Base-by-base conservation (phyloP, 2,329 filamentous ascomycete species). In the Penicillium freii region DNA sequence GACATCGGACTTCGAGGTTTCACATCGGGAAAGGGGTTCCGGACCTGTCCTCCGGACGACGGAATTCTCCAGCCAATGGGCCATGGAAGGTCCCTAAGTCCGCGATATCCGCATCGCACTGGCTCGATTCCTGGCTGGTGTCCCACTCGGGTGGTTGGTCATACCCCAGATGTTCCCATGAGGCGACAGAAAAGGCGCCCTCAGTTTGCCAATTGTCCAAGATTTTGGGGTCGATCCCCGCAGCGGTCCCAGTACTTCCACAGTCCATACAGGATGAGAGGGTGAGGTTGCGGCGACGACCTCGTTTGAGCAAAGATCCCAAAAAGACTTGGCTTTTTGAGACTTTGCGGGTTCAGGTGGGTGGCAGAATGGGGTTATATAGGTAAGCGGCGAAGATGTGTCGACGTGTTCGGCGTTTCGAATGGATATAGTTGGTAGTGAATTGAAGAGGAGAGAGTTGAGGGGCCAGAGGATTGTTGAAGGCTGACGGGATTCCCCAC, bases 201-300 rank as follows among this genome's bases (percentile, higher is more conserved):
- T 73, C 70, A n/a, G 71, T 68, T 68, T 75, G 72, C 72, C 73
- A 76, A 53, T 70, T 71, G 59, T 73, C 72, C 54, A 76, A 66
- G 45, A 75, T 74, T 64, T 75, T 75, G 70, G 73, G 71, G 72
- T 76, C 73, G 51, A 75, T 72, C 68, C 73, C 73, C 73, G 73
- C 68, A 69, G 70, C 68, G 55, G 69, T 69, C 52, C 67, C 69
- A 64, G 71, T 60, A 64, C 62, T 72, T 69, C 66, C 69, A 66
- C 67, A 67, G 71, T 75, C 73, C 73, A 75, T 75, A 70, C 71
- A 73, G 65, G 58, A 44, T 61, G 59, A 39, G 54, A 56, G 55
- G 42, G 61, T 31, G 45, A 58, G 48, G 54, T 57, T 39, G 56
- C 53, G 58, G 56, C 49, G 54, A 54, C 60, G 59, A 62, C 54